Evolutionary conservation across 176 grass and related monocot species (phyloP), one percentile per base, ranked within the genome.

Genomic region (Hyparrhenia diplandra): DNA sequence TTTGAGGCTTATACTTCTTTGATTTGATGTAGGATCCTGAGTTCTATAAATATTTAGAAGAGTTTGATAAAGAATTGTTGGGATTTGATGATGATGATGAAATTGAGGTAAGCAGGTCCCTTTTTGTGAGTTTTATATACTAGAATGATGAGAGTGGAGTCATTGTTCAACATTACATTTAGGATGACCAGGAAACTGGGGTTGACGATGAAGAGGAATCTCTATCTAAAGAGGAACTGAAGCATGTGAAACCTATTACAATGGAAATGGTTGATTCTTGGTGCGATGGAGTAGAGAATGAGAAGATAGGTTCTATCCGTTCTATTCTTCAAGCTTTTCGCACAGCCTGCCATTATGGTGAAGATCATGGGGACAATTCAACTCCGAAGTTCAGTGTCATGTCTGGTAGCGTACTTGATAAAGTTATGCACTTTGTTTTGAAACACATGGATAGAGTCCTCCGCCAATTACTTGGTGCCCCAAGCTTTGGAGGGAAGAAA

Each of bases 371-470:
- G 28, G 85, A 91, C 42, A 83, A 90, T 81, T 85, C 92, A 64
- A 64, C 84, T 59, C 79, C 84, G 65, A 98, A 94, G 80, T 83
- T 98, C 32, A 85, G 79, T 87, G 88, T 91, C 74, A 91, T 98
- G 83, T 98, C 95, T 32, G 91, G 92, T 40, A 78, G 75, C 66
- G 95, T 98, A 71, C 90, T 98, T 71, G 94, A 98, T 80, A 91
- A 91, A 84, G 87, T 98, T 72, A 94, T 98, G 92, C 92, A 94
- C 41, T 93, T 95, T 42, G 90, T 91, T 84, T 79, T 98, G 47
- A 98, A 87, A 77, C 89, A 89, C 80, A 98, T 98, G 92, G 92
- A 98, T 85, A 78, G 71, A 36, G 82, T 93, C 64, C 92, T 98
- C 60, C 92, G 95, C 10, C 51, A 75, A 41, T 77, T 94, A 83